Percentiles rank a stretch among this genome's conserved stretches.
phyloP scores from a whole-genome alignment of 306 rosid species.

The Trifolium dubium region DNA sequence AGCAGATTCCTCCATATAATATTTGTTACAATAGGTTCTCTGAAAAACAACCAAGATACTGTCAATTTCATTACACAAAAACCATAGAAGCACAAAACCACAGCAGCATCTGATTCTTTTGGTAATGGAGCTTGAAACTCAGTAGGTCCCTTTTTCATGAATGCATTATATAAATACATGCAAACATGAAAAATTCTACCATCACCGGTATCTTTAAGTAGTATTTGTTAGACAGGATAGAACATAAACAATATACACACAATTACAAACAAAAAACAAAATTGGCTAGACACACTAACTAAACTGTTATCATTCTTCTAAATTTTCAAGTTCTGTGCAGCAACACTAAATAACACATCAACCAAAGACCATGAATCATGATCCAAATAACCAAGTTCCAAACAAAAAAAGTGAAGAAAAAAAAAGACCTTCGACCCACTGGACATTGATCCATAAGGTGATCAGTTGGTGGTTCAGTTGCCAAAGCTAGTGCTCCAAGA shows the following conservation, averaged over 20 bases:
- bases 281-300: no score
- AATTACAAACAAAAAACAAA: no score
- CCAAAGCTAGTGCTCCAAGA: conserved; percentile 95
- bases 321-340: no score
- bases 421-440: conserved; percentile 76
- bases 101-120: neutral
- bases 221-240: no score
- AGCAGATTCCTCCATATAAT: conserved; percentile 95
- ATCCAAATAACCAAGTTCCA: neutral
- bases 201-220: neutral
- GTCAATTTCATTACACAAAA: conserved; percentile 21
- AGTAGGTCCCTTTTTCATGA: neutral
- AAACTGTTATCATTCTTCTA: no score
- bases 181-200: conserved; percentile 5
- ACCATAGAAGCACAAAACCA: conserved; percentile 21
- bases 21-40: conserved; percentile 91
- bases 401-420: neutral
- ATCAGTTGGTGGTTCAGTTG: conserved; percentile 97
- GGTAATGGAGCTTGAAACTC: conserved; percentile 7
- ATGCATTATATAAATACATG: conserved; percentile 23
- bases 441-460: conserved; percentile 84
- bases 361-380: neutral
- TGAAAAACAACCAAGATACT: conserved; percentile 46
- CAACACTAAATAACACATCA: no score
- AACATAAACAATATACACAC: no score